Percentiles rank a stretch among this genome's conserved stretches.
These are phyloP conservation scores for Pseudogymnoascus sp. DNA, from an alignment of 2,329 filamentous ascomycete species.

Conservation along the genomic window DNA sequence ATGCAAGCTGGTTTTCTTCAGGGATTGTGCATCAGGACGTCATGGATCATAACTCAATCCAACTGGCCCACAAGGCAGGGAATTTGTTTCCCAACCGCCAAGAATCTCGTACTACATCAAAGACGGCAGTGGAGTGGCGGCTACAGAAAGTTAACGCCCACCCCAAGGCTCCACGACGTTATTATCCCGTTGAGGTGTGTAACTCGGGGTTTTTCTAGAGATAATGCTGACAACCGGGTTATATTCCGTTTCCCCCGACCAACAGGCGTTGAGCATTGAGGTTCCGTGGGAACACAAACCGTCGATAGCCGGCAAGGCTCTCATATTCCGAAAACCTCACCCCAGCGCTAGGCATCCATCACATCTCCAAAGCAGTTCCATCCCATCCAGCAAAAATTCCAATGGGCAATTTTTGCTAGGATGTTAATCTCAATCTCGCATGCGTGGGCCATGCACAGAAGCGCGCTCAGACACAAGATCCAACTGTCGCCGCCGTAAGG, in stretches of 20 bases:
- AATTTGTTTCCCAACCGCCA: neutral
- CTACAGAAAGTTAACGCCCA: neutral
- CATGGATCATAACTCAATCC: conserved; percentile 5
- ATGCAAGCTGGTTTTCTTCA: neutral
- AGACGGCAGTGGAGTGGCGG: neutral
- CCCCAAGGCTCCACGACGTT: neutral
- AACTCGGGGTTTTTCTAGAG: neutral
- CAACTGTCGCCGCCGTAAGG: conserved; percentile 1
- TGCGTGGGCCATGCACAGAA: neutral
- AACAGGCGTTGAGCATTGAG: neutral
- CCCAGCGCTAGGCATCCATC: neutral
- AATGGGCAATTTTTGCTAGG: neutral
- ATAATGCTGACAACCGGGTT: neutral
- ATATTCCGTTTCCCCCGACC: conserved; percentile 2
- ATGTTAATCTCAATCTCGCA: neutral
- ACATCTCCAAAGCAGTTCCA: neutral
- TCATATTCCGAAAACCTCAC: neutral
- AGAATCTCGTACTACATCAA: neutral
- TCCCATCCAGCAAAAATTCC: neutral
- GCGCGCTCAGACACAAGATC: neutral
- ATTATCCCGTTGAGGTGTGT: neutral
- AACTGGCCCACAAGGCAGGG: neutral
- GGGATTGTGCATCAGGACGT: neutral
- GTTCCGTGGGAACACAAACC: neutral
- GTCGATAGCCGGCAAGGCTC: neutral